Conservation (phyloP, 2,329 filamentous ascomycete genomes). For the Exophiala sp. region DNA sequence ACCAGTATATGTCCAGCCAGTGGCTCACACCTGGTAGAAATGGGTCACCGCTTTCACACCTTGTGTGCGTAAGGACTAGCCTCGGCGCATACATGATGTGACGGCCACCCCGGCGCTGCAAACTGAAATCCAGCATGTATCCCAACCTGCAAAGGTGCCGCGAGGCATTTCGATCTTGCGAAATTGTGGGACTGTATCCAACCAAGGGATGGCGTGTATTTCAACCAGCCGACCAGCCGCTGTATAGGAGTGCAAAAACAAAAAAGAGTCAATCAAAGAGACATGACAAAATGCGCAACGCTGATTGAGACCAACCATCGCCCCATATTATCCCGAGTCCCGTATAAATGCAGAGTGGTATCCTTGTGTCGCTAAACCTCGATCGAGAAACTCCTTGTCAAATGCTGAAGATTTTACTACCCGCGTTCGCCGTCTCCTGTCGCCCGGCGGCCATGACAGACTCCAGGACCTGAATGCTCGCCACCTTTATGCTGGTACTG, state of each 20-base stretch:
- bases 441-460: neutral
- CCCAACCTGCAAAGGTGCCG: slow-evolving; percentile 41
- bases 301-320: slow-evolving; percentile 45
- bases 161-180: slow-evolving; percentile 46
- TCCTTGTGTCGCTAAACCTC: slow-evolving; percentile 43
- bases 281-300: slow-evolving; percentile 37
- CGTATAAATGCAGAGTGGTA: slow-evolving; percentile 37
- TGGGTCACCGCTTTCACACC: slow-evolving; percentile 10
- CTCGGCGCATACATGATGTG: slow-evolving; percentile 18
- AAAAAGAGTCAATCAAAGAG: slow-evolving; percentile 24
- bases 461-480: too few relatives aligned
- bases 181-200: slow-evolving; percentile 39
- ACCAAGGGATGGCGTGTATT: slow-evolving; percentile 34
- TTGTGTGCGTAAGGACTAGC: slow-evolving; percentile 14
- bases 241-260: slow-evolving; percentile 22
- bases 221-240: slow-evolving; percentile 45
- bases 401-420: slow-evolving; percentile 37
- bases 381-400: slow-evolving; percentile 31
- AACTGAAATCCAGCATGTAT: slow-evolving; percentile 31
- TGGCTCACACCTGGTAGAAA: slow-evolving; percentile 24
- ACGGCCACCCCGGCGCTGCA: neutral
- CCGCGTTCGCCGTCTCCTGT: slow-evolving; percentile 25
- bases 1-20: slow-evolving; percentile 33
- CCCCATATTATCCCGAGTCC: slow-evolving; percentile 32
- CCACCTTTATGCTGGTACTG: neutral